Evolutionary conservation across 805 yeast species (phyloP).

Genomic region (Teunomyces atbi): DNA sequence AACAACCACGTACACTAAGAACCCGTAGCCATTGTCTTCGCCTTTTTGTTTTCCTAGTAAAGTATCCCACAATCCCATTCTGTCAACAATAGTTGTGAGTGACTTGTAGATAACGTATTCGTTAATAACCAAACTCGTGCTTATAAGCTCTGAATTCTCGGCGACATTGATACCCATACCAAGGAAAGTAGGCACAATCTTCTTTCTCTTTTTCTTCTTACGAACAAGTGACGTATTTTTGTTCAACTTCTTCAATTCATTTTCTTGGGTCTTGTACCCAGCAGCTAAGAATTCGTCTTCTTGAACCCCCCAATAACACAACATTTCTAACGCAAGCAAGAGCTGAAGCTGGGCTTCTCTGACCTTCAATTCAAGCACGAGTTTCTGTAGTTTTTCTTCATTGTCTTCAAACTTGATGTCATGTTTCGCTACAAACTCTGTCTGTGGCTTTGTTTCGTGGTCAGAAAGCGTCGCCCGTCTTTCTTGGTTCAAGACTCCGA

Average conservation of each 20-base stretch:
- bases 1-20: conserved; percentile 49
- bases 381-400: conserved; percentile 21
- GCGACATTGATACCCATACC: conserved; percentile 33
- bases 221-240: conserved; percentile 22
- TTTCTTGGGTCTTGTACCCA: conserved; percentile 27
- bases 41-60: conserved; percentile 33
- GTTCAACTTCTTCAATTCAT: conserved; percentile 19
- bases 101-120: conserved; percentile 18
- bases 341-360: conserved; percentile 59
- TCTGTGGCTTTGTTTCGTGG: conserved; percentile 24
- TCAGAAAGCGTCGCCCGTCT: neutral
- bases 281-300: conserved; percentile 32
- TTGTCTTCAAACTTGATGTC: conserved; percentile 17
- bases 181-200: conserved; percentile 42
- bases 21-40: conserved; percentile 38
- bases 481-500: conserved; percentile 19
- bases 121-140: conserved; percentile 21
- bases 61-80: conserved; percentile 54
- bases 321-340: conserved; percentile 45
- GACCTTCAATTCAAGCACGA: conserved; percentile 44
- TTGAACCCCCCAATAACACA: conserved; percentile 33
- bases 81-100: conserved; percentile 49
- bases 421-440: conserved; percentile 18
- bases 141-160: conserved; percentile 5
- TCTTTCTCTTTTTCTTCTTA: conserved; percentile 16